Evolutionary conservation across 805 yeast genomes (phyloP).

Genomic region (Saitoella complicata): DNA sequence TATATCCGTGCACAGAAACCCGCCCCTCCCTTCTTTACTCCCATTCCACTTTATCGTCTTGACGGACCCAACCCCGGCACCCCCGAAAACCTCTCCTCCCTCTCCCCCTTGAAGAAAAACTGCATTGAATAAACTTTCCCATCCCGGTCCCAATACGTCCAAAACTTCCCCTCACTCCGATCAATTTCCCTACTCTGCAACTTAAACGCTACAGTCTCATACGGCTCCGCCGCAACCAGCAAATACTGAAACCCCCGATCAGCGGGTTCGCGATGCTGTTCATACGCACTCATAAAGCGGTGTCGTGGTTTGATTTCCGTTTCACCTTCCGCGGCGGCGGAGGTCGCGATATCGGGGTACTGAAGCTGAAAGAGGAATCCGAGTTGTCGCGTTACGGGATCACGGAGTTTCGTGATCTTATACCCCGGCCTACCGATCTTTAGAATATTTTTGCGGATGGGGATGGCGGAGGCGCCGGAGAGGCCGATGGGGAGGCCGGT

Average conservation of each 20-base stretch:
- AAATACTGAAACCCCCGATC: constrained; percentile 45
- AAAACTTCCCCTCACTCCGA: constrained; percentile 24
- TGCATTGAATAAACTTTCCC: constrained; percentile 55
- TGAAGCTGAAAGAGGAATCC: constrained; percentile 56
- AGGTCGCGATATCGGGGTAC: constrained; percentile 30
- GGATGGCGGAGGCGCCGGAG: constrained; percentile 22
- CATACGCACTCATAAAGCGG: constrained; percentile 65
- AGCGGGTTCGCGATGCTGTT: constrained; percentile 38
- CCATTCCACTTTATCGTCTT: no score
- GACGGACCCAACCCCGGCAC: no score
- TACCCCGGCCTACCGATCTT: constrained; percentile 64
- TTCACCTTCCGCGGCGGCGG: no score
- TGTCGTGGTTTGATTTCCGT: constrained; percentile 39
- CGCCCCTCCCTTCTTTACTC: no score
- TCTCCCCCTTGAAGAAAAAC: constrained; percentile 31
- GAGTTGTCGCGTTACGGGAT: constrained; percentile 36
- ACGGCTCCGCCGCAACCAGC: constrained; percentile 78
- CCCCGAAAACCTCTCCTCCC: constrained; percentile 4
- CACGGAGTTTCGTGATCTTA: constrained; percentile 50
- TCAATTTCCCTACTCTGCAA: constrained; percentile 47
- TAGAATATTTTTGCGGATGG: constrained; percentile 31
- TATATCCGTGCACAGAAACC: no score
- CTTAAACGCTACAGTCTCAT: constrained; percentile 62
- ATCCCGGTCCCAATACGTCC: constrained; percentile 65
- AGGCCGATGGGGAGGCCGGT: constrained; percentile 4